phyloP scores from a whole-genome alignment of 1,139 yeast species.

The Lodderomyces metapsilosis region DNA sequence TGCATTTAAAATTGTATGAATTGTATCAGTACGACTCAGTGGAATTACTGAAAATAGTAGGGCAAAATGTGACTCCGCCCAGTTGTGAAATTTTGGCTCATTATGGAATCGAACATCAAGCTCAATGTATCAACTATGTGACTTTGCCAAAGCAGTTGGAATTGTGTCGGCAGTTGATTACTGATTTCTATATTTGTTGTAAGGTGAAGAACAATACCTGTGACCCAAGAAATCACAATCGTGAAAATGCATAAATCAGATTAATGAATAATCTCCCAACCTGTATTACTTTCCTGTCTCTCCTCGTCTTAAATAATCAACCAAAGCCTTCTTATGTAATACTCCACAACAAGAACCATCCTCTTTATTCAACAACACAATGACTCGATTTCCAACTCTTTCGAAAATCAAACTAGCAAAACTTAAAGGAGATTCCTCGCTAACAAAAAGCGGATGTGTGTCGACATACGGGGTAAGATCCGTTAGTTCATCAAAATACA shows the following conservation, averaged over 20 bases:
- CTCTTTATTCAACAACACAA: constrained; percentile 40
- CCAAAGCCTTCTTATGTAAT: constrained; percentile 55
- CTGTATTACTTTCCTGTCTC: too few species aligned
- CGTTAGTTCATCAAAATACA: constrained; percentile 26
- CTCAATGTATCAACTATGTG: constrained; percentile 1
- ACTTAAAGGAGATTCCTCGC: constrained; percentile 50
- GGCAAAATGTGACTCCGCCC: background rate
- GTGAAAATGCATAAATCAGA: too few species aligned
- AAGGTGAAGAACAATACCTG: constrained; percentile 10
- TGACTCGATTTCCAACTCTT: constrained; percentile 52
- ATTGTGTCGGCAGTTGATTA: constrained; percentile 11
- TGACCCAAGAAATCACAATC: too few species aligned
- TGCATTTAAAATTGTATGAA: constrained; percentile 11
- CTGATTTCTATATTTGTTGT: constrained; percentile 12
- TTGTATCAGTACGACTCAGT: constrained; percentile 16
- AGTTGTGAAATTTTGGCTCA: background rate
- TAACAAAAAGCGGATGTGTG: constrained; percentile 48
- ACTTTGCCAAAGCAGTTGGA: constrained; percentile 9
- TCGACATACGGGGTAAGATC: constrained; percentile 49
- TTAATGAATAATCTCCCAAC: too few species aligned
- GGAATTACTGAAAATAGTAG: constrained; percentile 6
- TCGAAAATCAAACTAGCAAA: constrained; percentile 56
- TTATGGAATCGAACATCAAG: background rate
- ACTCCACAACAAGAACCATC: constrained; percentile 53
- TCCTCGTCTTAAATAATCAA: constrained; percentile 41